Conservation (phyloP, 2,329 filamentous ascomycete species). For the Sporothrix inflata region DNA sequence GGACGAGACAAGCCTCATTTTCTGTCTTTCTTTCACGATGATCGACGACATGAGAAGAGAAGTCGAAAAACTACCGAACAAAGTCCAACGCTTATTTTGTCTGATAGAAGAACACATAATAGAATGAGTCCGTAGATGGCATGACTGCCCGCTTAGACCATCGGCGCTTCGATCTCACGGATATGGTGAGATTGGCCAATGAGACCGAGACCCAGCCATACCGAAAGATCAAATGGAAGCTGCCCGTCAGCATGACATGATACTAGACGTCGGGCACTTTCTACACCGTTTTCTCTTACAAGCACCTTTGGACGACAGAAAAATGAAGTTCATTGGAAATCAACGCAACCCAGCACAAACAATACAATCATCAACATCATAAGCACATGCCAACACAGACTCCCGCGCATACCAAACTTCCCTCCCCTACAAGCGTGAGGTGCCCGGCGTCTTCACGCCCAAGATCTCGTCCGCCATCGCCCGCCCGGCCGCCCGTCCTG, state of each 20-base stretch:
- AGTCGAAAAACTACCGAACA: neutral
- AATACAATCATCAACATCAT: neutral
- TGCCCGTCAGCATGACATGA: neutral
- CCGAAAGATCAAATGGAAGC: neutral
- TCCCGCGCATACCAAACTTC: neutral
- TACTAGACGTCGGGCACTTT: no score
- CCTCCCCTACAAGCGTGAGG: neutral
- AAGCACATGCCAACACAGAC: neutral
- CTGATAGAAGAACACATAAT: neutral
- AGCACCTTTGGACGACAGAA: neutral
- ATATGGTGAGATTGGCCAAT: neutral
- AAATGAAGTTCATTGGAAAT: neutral
- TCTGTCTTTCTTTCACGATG: neutral
- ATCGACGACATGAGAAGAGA: neutral
- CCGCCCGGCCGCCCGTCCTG: slow-evolving; percentile 59
- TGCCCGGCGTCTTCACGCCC: slow-evolving; percentile 9
- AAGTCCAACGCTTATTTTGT: neutral
- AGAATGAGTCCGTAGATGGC: no score
- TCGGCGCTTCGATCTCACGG: neutral
- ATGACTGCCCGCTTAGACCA: no score
- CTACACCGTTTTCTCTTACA: no score
- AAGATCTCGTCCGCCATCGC: slow-evolving; percentile 56
- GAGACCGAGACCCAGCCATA: neutral
- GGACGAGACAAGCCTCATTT: neutral
- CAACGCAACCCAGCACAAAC: neutral